Evolutionary conservation across 257 asterid genomes (phyloP), one percentile per base, ranked within the genome.

Genomic region (Capsicum pubescens): DNA sequence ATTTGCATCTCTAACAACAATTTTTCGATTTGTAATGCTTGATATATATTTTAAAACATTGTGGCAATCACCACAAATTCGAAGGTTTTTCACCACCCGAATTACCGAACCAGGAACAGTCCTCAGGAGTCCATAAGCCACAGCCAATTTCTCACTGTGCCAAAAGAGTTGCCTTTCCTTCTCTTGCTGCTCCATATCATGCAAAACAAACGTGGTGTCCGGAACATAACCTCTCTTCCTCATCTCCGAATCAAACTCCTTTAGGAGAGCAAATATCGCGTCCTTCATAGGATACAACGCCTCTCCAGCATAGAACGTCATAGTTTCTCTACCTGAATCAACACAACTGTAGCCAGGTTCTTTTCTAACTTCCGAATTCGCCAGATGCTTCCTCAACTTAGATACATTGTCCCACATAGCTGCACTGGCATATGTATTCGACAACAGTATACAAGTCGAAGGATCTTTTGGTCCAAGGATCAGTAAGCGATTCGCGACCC

Each of bases 131-230:
- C 97, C 98, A 48, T 92, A 94, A 17, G 95, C 97, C 35, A 93
- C 88, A 14, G 97, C 98, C 76, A 90, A 70, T 81, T 95, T 90
- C 90, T 93, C 98, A 66, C 97, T 91, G 82, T 95, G 97, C 97
- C 98, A 92, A 87, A 92, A 94, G 39, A 94, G 93, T 63, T 92
- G 98, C 8, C 91, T 90, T 80, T 92, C 98, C 91, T 93, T 93
- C 91, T 93, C 97, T 39, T 85, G 92, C 57, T 84, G 84, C 10
- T 87, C 93, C 97, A 94, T 90, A 61, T 94, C 97, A 79, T 93
- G 97, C 89, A 94, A 87, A 82, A 94, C 97, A 57, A 79, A 87
- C 14, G 87, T 87, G 21, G 92, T 92, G 55, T 94, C 94, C 0
- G 97, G 97, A 26, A 88, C 85, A 85, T 95, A 94, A 13, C 98